Percentiles rank a stretch among this genome's conserved stretches.
phyloP scores from a whole-genome alignment of 2,329 filamentous ascomycete genomes.

The Xylariaceae sp. region DNA sequence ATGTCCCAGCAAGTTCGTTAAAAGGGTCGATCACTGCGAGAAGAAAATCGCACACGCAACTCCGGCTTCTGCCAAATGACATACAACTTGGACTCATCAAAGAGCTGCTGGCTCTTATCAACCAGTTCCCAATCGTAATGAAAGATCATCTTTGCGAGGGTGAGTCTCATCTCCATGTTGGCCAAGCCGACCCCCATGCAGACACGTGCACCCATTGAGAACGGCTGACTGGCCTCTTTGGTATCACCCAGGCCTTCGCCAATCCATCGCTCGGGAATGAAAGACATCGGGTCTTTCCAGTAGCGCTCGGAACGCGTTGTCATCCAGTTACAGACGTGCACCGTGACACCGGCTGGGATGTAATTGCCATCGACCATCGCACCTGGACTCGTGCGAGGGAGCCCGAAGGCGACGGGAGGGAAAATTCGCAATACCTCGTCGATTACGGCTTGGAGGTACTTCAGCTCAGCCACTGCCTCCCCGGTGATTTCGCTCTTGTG shows the following conservation, averaged over 20 bases:
- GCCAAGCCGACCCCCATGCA: slow-evolving; percentile 15
- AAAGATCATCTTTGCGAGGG: neutral
- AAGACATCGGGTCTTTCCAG: slow-evolving; percentile 2
- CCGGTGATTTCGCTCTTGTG: slow-evolving; percentile 7
- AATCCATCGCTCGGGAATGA: slow-evolving; percentile 8
- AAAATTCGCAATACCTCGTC: slow-evolving; percentile 13
- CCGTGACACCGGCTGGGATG: slow-evolving; percentile 2
- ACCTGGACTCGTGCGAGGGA: slow-evolving; percentile 2
- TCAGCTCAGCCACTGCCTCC: neutral
- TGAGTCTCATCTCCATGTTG: slow-evolving; percentile 4
- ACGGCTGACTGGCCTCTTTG: slow-evolving; percentile 2
- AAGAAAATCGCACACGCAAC: slow-evolving; percentile 15
- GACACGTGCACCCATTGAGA: slow-evolving; percentile 7
- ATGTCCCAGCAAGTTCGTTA: too few species aligned
- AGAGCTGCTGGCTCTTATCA: slow-evolving; percentile 34
- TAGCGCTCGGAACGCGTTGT: slow-evolving; percentile 7
- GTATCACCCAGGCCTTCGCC: slow-evolving; percentile 3
- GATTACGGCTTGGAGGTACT: slow-evolving; percentile 15
- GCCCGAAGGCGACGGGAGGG: slow-evolving; percentile 4
- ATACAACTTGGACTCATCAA: slow-evolving; percentile 23
- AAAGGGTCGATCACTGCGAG: neutral
- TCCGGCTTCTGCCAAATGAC: slow-evolving; percentile 33
- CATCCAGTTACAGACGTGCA: neutral
- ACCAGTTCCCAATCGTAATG: slow-evolving; percentile 3
- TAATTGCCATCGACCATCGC: slow-evolving; percentile 3